These are phyloP conservation scores for Ambrosiella beaveri DNA, from an alignment of 2,329 filamentous ascomycete genomes.

Conservation along the genomic window DNA sequence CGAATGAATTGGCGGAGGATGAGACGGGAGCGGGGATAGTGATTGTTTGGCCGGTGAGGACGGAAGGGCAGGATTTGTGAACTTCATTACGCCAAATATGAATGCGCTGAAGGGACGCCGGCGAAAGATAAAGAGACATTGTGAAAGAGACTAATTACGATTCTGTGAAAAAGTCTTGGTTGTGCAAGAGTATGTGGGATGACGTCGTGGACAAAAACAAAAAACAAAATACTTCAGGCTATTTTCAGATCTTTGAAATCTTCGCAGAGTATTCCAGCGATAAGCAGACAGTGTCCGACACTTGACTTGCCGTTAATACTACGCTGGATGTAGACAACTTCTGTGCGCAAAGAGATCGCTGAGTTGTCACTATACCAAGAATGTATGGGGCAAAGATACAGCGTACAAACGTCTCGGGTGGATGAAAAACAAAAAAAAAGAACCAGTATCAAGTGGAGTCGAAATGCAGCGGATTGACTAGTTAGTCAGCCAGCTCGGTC, in stretches of 20 bases:
- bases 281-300: neutral
- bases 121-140: conserved; percentile 12
- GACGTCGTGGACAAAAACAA: neutral
- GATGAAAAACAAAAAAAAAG: neutral
- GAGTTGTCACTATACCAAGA: neutral
- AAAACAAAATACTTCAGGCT: neutral
- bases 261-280: neutral
- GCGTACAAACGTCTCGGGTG: neutral
- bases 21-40: conserved; percentile 19
- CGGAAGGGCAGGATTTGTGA: conserved; percentile 19
- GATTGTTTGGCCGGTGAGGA: conserved; percentile 19
- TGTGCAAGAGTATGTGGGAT: neutral
- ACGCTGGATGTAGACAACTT: neutral
- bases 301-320: neutral
- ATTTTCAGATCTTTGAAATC: neutral
- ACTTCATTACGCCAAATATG: conserved; percentile 35
- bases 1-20: conserved; percentile 19
- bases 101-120: conserved; percentile 24
- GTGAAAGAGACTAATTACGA: neutral
- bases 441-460: neutral
- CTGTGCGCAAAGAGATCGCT: neutral
- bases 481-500: too few species aligned
- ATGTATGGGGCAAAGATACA: neutral
- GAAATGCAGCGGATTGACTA: neutral
- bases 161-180: neutral